Percentiles rank a stretch among this genome's conserved stretches.
These are phyloP conservation scores for Isatis lusitanica DNA, from an alignment of 441 rosid species.

Conservation along the genomic window DNA sequence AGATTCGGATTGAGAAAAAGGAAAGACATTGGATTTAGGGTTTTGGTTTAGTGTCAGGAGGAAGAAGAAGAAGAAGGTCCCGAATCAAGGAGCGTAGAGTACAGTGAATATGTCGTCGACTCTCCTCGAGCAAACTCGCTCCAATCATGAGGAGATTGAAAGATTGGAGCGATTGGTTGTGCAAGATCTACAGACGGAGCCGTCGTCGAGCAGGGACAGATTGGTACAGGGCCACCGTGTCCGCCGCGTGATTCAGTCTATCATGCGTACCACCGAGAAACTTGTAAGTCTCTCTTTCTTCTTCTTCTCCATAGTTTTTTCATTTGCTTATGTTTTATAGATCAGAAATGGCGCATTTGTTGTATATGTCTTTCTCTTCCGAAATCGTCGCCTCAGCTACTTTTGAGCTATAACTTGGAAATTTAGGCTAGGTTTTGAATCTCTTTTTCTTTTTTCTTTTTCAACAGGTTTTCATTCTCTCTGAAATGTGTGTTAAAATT, in stretches of 20 bases:
- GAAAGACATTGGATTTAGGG: constrained; percentile 5
- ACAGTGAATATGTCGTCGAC: constrained; percentile 77
- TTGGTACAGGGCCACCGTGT: constrained; percentile 91
- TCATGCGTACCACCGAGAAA: constrained; percentile 60
- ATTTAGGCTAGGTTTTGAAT: neutral
- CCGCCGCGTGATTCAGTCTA: constrained; percentile 73
- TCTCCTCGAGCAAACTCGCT: constrained; percentile 83
- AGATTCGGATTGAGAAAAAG: neutral
- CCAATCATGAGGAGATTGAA: constrained; percentile 89
- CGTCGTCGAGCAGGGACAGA: constrained; percentile 65
- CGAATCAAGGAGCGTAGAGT: neutral
- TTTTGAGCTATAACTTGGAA: neutral
- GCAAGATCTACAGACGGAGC: constrained; percentile 88
- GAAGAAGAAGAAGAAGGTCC: neutral
- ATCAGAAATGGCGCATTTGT: neutral
- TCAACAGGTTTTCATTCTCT: neutral
- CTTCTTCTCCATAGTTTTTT: neutral
- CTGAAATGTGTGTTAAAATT: neutral
- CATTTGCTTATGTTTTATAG: neutral
- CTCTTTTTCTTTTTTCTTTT: neutral
- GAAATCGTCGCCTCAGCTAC: neutral
- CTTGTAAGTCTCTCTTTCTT: constrained; percentile 47
- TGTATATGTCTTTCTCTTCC: neutral
- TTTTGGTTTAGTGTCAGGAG: constrained; percentile 14
- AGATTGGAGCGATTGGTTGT: constrained; percentile 81